Base-by-base conservation (phyloP, 1,139 yeast genomes). In the Scheffersomyces lignicola region DNA sequence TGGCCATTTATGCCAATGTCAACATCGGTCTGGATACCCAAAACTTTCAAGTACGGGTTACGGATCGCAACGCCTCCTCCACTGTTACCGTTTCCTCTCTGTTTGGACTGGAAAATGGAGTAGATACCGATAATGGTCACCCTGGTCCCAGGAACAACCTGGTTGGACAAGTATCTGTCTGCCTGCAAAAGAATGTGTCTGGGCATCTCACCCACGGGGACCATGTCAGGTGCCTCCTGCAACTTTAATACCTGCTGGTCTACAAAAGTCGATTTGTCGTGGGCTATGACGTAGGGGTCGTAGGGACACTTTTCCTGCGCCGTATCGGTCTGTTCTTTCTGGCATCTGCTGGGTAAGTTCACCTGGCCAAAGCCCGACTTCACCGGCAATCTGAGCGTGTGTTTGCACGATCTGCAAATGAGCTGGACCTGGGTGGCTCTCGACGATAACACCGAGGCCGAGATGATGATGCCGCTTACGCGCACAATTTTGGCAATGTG, bases 201-300 rank as follows among this genome's bases (percentile, higher is more conserved):
- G 10, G 99, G 99, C 90, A 92, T 84, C 65, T 92, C 99, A 44
- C 99, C 98, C 14, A 92, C 96, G 2, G 98, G 99, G 1, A 92
- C 97, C 83, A 87, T 85, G 58, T 92, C 98, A 10, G 98, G 97
- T 11, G 95, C 76, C 56, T 92, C 99, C 58, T 92, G 99, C 36
- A 94, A 71, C 57, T 94, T 94, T 52, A 94, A 73, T 17, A 85
- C 81, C 60, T 94, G 99, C 58, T 94, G 97, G 60, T 94, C 98
- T 38, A 92, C 84, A 56, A 90, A 94, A 12, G 78, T 70, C 1
- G 97, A 89, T 54, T 88, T 86, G 56, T 92, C 97, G 58, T 92
- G 98, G 26, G 88, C 92, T 42, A 94, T 85, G 24, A 87, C 79
- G 51, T 89, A 94, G 1, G 99, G 98, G 49, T 92, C 96, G 13